Conservation (phyloP, 2,329 filamentous ascomycete species). For the Seiridium unicorne region DNA sequence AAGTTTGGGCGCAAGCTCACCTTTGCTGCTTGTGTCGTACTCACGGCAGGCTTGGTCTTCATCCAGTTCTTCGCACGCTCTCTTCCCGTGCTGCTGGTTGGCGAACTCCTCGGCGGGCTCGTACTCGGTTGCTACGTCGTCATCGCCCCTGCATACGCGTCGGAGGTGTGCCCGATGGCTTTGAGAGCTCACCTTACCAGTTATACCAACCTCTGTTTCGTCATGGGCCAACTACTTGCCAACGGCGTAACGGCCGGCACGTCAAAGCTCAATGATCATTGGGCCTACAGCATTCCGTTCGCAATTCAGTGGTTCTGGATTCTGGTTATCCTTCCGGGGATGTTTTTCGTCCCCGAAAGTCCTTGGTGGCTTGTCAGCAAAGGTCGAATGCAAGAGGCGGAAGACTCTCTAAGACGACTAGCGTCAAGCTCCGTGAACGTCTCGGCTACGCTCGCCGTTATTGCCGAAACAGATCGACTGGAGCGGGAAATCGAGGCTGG, state of each 20-base stretch:
- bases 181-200: conserved; percentile 57
- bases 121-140: conserved; percentile 62
- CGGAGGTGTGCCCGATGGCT: conserved; percentile 58
- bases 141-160: conserved; percentile 57
- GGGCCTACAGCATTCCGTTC: conserved; percentile 49
- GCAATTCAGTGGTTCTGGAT: conserved; percentile 52
- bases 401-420: conserved; percentile 37
- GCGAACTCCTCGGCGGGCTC: conserved; percentile 60
- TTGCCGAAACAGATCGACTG: conserved; percentile 56
- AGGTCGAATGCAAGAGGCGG: conserved; percentile 38
- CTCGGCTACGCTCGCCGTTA: conserved; percentile 50
- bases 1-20: conserved; percentile 43
- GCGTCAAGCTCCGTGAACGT: conserved; percentile 45
- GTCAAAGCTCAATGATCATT: conserved; percentile 36
- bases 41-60: conserved; percentile 55
- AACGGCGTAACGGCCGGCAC: conserved; percentile 45
- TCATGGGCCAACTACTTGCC: conserved; percentile 58
- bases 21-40: conserved; percentile 39
- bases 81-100: conserved; percentile 54
- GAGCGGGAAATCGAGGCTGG: conserved; percentile 50
- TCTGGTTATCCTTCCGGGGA: conserved; percentile 39
- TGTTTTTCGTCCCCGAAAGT: conserved; percentile 47
- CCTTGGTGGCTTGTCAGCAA: conserved; percentile 49
- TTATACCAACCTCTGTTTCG: conserved; percentile 62
- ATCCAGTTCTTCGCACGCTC: conserved; percentile 62